Evolutionary conservation across 2,329 filamentous ascomycete species (phyloP).

Genomic region (Geoglossum cookeanum): DNA sequence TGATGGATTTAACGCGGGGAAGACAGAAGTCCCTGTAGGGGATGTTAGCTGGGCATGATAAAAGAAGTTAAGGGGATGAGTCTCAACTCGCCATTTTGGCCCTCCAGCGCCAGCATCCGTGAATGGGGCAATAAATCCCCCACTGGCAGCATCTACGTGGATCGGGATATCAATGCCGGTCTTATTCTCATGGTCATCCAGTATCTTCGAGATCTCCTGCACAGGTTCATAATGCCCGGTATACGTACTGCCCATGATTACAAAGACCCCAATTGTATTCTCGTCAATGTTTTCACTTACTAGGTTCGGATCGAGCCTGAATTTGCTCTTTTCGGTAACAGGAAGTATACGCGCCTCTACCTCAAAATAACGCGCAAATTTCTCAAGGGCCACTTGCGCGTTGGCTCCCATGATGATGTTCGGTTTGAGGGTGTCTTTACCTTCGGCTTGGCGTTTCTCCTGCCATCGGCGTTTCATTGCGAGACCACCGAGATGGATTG

Average conservation of each 20-base stretch:
- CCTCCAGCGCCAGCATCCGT: constrained; percentile 35
- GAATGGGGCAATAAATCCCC: constrained; percentile 43
- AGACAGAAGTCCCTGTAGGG: constrained; percentile 35
- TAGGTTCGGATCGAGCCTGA: constrained; percentile 41
- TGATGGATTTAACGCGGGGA: constrained; percentile 46
- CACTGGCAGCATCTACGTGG: constrained; percentile 42
- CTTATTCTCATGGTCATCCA: constrained; percentile 42
- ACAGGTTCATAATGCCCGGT: constrained; percentile 58
- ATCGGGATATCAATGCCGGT: constrained; percentile 49
- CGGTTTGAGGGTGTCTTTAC: constrained; percentile 43
- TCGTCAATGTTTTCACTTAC: constrained; percentile 51
- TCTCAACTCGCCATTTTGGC: constrained; percentile 31
- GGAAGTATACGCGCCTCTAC: constrained; percentile 47
- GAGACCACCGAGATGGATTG: constrained; percentile 49
- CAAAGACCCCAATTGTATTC: constrained; percentile 59
- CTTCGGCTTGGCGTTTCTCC: constrained; percentile 36
- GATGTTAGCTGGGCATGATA: constrained; percentile 5
- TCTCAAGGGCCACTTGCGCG: constrained; percentile 53
- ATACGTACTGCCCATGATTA: constrained; percentile 53
- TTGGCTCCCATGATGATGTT: constrained; percentile 62
- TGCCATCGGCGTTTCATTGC: constrained; percentile 64
- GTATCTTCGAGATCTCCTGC: constrained; percentile 43
- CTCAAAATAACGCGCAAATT: constrained; percentile 56
- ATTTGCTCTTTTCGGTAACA: constrained; percentile 40
- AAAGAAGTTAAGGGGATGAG: background rate